Evolutionary conservation across 2,329 filamentous ascomycete genomes (phyloP).

Genomic region (Colletotrichum spinosum): DNA sequence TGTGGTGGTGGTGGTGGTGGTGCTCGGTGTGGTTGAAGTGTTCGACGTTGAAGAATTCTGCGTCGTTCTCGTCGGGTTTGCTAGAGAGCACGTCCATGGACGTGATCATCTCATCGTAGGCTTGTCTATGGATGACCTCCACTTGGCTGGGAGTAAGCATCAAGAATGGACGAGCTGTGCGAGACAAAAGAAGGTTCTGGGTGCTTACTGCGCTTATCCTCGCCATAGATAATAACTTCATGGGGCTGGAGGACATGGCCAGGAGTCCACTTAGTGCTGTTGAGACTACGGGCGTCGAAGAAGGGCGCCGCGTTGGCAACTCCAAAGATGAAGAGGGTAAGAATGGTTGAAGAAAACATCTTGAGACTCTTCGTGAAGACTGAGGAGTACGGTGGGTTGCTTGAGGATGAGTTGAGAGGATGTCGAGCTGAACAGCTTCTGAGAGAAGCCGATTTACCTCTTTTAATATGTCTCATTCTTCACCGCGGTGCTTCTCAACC

Average conservation of each 20-base stretch:
- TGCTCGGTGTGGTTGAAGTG: not conserved
- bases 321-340: constrained; percentile 18
- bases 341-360: constrained; percentile 21
- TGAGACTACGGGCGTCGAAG: constrained; percentile 2
- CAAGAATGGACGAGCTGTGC: not conserved
- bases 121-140: constrained; percentile 13
- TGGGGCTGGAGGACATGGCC: not conserved
- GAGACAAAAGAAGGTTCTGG: too few species aligned
- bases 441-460: too few species aligned
- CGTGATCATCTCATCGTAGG: not conserved
- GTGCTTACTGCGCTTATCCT: constrained; percentile 10
- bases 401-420: rapidly evolving
- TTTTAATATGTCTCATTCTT: too few species aligned
- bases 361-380: not conserved
- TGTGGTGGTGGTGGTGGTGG: not conserved
- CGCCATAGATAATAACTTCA: constrained; percentile 19
- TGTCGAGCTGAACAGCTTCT: not conserved
- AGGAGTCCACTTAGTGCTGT: constrained; percentile 12
- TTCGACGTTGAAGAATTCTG: constrained; percentile 9
- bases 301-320: constrained; percentile 23
- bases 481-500: too few species aligned
- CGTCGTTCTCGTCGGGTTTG: not conserved
- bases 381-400: not conserved
- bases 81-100: not conserved
- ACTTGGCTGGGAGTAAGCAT: not conserved